Evolutionary conservation across 345 rosid species (phyloP).

Genomic region (Arabis hirsuta): DNA sequence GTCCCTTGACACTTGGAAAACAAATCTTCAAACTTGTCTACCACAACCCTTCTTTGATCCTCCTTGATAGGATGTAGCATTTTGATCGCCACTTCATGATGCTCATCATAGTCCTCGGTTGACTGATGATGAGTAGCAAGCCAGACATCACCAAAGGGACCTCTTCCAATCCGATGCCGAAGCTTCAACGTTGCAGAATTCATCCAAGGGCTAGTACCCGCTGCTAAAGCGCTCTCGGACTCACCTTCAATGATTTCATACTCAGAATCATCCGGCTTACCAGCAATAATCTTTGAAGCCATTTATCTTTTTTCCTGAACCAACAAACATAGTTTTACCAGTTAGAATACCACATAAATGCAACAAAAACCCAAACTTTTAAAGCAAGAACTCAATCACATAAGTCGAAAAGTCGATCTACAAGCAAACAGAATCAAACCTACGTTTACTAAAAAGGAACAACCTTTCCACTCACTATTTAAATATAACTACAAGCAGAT

Average conservation of each 20-base stretch:
- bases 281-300: constrained; percentile 63
- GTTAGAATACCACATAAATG: neutral
- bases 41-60: constrained; percentile 53
- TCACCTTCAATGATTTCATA: constrained; percentile 74
- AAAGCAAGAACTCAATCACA: constrained; percentile 21
- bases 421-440: constrained; percentile 10
- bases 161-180: constrained; percentile 92
- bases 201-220: constrained; percentile 64
- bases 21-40: constrained; percentile 67
- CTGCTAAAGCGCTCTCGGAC: constrained; percentile 56
- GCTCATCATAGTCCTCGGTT: constrained; percentile 63
- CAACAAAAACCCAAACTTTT: neutral
- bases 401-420: constrained; percentile 12
- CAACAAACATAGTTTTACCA: neutral
- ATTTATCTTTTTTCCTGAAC: constrained; percentile 44
- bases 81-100: constrained; percentile 84
- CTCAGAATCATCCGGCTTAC: constrained; percentile 56
- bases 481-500: constrained; percentile 9
- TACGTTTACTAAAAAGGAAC: neutral
- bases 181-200: constrained; percentile 70
- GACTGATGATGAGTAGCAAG: constrained; percentile 82
- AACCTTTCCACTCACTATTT: constrained; percentile 12
- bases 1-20: constrained; percentile 61
- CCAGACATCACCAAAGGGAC: constrained; percentile 95
- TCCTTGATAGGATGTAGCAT: constrained; percentile 73